A percentile compares a stretch with the other conserved stretches of the same genome.
phyloP scores from a whole-genome alignment of 495 filamentous ascomycete genomes.

The Trichoderma orchidacearum region DNA sequence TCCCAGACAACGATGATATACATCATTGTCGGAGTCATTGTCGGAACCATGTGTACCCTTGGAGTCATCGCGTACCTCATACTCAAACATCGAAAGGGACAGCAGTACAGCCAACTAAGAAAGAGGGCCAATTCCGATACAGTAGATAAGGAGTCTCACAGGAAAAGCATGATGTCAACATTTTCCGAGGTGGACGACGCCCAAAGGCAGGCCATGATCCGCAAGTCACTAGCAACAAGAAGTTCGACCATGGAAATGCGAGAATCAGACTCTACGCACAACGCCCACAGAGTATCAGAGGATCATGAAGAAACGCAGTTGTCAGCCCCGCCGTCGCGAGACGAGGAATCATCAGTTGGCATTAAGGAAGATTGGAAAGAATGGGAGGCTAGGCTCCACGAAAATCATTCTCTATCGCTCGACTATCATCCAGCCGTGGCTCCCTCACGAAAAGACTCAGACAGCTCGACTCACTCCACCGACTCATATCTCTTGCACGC shows the following conservation, averaged over 20 bases:
- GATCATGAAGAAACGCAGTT: too few species aligned
- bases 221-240: conserved; percentile 30
- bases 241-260: conserved; percentile 10
- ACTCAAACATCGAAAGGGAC: not conserved
- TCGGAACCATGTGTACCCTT: not conserved
- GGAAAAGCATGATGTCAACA: not conserved
- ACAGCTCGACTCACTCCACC: conserved; percentile 2
- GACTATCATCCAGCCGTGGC: not conserved
- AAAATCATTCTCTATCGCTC: conserved; percentile 11
- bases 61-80: not conserved
- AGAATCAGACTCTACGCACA: not conserved
- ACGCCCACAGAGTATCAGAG: not conserved
- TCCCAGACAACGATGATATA: not conserved
- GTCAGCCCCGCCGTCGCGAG: conserved; percentile 5
- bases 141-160: not conserved
- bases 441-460: not conserved
- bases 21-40: not conserved
- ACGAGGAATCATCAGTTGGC: not conserved
- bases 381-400: conserved; percentile 14
- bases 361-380: conserved; percentile 14
- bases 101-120: not conserved
- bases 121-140: not conserved
- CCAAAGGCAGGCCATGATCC: conserved; percentile 27
- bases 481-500: not conserved
- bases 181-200: conserved; percentile 18